Evolutionary conservation across 257 asterid species (phyloP), one percentile per base, ranked within the genome.

Genomic region (Jacaranda copaia): DNA sequence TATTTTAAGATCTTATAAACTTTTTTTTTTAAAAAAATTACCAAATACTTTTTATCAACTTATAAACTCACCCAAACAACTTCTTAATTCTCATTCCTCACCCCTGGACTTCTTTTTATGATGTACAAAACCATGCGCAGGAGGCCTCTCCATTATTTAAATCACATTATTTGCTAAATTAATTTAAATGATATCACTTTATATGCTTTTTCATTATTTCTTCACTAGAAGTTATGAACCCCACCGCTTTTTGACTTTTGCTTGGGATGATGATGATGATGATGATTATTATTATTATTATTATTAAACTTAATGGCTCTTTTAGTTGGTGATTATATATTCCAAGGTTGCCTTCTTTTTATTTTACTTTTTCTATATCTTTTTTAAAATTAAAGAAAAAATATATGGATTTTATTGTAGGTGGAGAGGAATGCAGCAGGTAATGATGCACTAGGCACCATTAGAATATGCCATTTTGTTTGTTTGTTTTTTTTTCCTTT

Each of bases 71-170:
- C n/a, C n/a, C n/a, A n/a, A n/a, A n/a, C n/a, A n/a, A n/a, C n/a
- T n/a, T n/a, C n/a, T n/a, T 38, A 38, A 6, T 64, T 63, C 69
- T 51, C 11, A 49, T 76, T 5, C 42, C 40, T 40, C 35, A 40
- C 72, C 4, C n/a, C 13, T 39, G 0, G 5, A 55, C 40, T 2
- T 53, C 42, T 40, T 15, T 13, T 5, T 18, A 3, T 68, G 80
- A 80, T 80, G 42, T 68, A 68, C 56, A 36, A 75, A 66, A 60
- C 77, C 83, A 80, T 74, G 83, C 80, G 77, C 58, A 15, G 4
- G 8, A 19, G 62, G 64, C 67, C 72, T 32, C 32, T 0, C 4
- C 32, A 60, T 45, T 56, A 43, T 62, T 62, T 68, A 39, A 70
- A 16, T 51, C 51, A 52, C 74, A 55, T 59, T 46, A 68, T 36